These are phyloP conservation scores for Davidsoniella eucalypti DNA, from an alignment of 2,329 filamentous ascomycete species.

Conservation along the genomic window DNA sequence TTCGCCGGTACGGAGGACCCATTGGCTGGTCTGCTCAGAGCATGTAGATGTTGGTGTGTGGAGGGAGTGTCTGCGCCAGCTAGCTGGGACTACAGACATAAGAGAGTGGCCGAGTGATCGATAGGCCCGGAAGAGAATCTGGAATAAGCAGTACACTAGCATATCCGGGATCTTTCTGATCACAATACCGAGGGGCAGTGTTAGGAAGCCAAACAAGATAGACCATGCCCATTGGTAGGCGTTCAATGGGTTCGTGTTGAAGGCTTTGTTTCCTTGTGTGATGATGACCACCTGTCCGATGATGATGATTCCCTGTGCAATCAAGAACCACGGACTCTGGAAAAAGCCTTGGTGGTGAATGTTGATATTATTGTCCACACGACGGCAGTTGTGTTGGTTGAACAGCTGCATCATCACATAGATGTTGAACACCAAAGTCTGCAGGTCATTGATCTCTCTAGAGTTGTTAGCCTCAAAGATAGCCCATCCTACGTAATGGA, in stretches of 20 bases:
- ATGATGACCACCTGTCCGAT: slow-evolving; percentile 57
- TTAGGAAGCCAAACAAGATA: slow-evolving; percentile 48
- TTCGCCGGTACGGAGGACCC: slow-evolving; percentile 16
- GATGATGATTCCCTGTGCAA: slow-evolving; percentile 49
- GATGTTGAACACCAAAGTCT: slow-evolving; percentile 51
- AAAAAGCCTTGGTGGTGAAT: slow-evolving; percentile 59
- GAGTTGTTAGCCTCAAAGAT: slow-evolving; percentile 27
- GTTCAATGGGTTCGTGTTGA: slow-evolving; percentile 44
- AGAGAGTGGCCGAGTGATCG: slow-evolving; percentile 12
- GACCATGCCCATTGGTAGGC: slow-evolving; percentile 55
- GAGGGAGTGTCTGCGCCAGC: slow-evolving; percentile 9
- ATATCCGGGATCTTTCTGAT: slow-evolving; percentile 26
- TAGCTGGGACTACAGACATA: slow-evolving; percentile 13
- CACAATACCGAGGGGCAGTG: slow-evolving; percentile 41
- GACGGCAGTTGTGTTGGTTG: slow-evolving; percentile 50
- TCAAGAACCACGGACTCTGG: slow-evolving; percentile 61
- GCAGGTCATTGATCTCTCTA: slow-evolving; percentile 29
- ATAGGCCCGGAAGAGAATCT: slow-evolving; percentile 14
- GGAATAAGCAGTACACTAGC: slow-evolving; percentile 19
- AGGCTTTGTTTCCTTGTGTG: slow-evolving; percentile 51
- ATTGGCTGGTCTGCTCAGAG: slow-evolving; percentile 13
- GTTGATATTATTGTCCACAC: slow-evolving; percentile 55
- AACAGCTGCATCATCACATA: slow-evolving; percentile 62
- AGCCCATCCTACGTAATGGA: slow-evolving; percentile 42
- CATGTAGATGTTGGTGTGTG: slow-evolving; percentile 12